phyloP scores from a whole-genome alignment of 306 rosid species.

The Cicer cuneatum region DNA sequence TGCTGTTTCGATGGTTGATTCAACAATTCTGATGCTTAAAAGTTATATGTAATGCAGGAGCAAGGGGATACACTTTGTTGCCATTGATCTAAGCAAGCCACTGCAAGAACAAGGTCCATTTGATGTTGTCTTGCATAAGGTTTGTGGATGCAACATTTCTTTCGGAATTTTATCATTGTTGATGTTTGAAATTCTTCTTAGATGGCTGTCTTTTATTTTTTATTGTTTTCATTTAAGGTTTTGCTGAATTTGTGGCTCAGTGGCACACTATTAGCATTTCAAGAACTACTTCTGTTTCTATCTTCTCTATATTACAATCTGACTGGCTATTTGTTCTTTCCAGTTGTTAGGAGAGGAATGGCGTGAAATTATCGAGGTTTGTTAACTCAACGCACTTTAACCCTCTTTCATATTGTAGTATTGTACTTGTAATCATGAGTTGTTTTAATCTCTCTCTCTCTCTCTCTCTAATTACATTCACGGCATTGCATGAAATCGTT shows the following conservation, averaged over 20 bases:
- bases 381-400: constrained; percentile 47
- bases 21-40: constrained; percentile 2
- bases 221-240: background rate
- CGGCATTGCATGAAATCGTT: constrained; percentile 42
- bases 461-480: background rate
- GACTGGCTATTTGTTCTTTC: constrained; percentile 44
- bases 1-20: background rate
- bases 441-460: constrained; percentile 28
- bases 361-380: constrained; percentile 56
- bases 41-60: constrained; percentile 48
- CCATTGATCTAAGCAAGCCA: constrained; percentile 56
- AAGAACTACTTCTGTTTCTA: constrained; percentile 23
- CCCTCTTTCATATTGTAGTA: constrained; percentile 24
- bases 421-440: constrained; percentile 25
- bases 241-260: constrained; percentile 12
- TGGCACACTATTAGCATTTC: constrained; percentile 19
- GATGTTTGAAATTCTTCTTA: constrained; percentile 25
- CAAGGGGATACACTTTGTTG: constrained; percentile 56
- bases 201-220: background rate
- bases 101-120: constrained; percentile 61
- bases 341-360: constrained; percentile 58
- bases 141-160: constrained; percentile 34
- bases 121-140: constrained; percentile 60
- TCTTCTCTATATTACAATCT: constrained; percentile 39
- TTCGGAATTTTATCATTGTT: constrained; percentile 18